Percentiles rank a stretch among this genome's conserved stretches.
These are phyloP conservation scores for Scedosporium aurantiacum DNA, from an alignment of 2,329 filamentous ascomycete species.

Conservation along the genomic window DNA sequence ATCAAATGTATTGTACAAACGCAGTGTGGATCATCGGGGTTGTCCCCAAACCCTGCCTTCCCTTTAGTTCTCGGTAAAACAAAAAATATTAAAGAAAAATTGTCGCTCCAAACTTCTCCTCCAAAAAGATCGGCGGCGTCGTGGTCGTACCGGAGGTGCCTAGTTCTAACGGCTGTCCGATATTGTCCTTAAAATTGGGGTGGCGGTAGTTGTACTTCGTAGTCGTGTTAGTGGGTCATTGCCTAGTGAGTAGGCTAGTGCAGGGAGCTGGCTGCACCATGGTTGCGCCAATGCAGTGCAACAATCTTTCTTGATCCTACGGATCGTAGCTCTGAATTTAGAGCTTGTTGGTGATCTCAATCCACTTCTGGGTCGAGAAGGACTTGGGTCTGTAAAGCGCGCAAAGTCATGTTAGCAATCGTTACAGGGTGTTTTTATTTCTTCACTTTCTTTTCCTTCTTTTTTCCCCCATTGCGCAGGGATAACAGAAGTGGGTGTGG, in stretches of 20 bases:
- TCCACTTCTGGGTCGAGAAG: slow-evolving; percentile 94
- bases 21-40: neutral
- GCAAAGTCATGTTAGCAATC: slow-evolving; percentile 7
- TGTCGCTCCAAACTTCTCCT: neutral
- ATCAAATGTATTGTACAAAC: slow-evolving; percentile 5
- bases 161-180: neutral
- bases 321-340: slow-evolving; percentile 30
- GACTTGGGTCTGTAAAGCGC: slow-evolving; percentile 60
- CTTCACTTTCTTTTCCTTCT: too few species aligned
- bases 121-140: neutral
- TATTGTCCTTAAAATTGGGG: neutral
- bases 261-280: neutral
- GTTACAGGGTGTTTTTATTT: neutral
- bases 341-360: slow-evolving; percentile 86
- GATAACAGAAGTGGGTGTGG: neutral
- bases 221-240: neutral
- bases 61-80: neutral
- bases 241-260: neutral
- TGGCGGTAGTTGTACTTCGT: neutral
- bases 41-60: neutral
- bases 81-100: neutral
- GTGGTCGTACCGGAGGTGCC: neutral
- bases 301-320: neutral
- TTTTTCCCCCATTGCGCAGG: neutral
- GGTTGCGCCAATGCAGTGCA: neutral